Conservation (phyloP, 176 grass and related monocot genomes). For the Aegilops tauschii region DNA sequence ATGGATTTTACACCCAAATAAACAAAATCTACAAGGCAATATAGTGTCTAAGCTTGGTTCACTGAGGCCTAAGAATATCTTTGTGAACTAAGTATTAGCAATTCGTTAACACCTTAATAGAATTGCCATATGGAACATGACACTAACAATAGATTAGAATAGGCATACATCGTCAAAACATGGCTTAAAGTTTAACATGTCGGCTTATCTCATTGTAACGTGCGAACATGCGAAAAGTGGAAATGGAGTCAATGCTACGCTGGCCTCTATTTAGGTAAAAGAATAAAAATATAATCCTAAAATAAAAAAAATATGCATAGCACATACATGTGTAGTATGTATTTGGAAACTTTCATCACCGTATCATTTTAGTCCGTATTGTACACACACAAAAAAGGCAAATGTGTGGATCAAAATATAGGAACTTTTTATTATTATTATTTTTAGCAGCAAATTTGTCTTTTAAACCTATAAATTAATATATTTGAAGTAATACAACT, state of each 20-base stretch:
- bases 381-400: too few species aligned
- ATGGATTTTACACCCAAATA: not conserved
- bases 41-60: not conserved
- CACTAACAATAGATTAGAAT: not conserved
- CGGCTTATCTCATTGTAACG: not conserved
- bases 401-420: too few species aligned
- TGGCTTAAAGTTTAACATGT: not conserved
- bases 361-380: not conserved
- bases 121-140: not conserved
- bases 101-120: accelerated
- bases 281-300: not conserved
- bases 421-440: too few species aligned
- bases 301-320: too few species aligned
- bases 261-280: not conserved
- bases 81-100: not conserved
- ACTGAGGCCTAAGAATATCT: not conserved
- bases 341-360: not conserved
- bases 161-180: not conserved
- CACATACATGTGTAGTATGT: not conserved
- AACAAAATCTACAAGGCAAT: not conserved
- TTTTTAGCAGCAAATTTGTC: not conserved
- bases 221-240: not conserved
- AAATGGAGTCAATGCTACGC: not conserved
- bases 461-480: not conserved
- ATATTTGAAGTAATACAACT: not conserved